These are phyloP conservation scores for Austropuccinia psidii DNA, from an alignment of 1,284 basidiomycete genomes.

Conservation along the genomic window DNA sequence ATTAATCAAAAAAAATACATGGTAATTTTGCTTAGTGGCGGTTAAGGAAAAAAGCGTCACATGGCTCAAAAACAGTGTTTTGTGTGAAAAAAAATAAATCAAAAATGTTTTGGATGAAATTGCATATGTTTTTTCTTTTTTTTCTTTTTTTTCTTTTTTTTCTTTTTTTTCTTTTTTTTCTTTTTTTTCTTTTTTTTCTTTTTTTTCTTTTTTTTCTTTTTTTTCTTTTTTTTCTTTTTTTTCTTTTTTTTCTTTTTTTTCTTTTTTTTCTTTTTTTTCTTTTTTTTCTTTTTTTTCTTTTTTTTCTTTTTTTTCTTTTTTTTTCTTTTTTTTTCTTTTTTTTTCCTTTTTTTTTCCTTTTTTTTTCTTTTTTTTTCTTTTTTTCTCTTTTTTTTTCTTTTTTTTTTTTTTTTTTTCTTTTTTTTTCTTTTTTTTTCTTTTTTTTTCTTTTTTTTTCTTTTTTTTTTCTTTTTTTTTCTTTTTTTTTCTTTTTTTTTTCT, in stretches of 20 bases:
- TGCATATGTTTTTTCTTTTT: neutral
- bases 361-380: neutral
- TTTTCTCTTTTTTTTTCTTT: neutral
- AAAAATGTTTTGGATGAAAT: neutral
- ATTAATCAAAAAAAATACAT: no score
- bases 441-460: neutral
- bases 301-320: neutral
- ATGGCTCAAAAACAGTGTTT: no score
- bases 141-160: neutral
- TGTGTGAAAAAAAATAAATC: no score
- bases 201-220: neutral
- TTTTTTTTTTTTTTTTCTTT: neutral
- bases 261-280: neutral
- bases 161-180: neutral
- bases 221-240: neutral
- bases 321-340: neutral
- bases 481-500: neutral
- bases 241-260: neutral
- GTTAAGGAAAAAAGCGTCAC: no score
- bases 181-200: neutral
- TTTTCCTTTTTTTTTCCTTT: neutral
- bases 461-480: neutral
- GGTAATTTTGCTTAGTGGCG: no score
- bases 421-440: neutral
- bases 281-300: neutral